Base-by-base conservation (phyloP, 75 land plant species). In the Selaginella moellendorffii region DNA sequence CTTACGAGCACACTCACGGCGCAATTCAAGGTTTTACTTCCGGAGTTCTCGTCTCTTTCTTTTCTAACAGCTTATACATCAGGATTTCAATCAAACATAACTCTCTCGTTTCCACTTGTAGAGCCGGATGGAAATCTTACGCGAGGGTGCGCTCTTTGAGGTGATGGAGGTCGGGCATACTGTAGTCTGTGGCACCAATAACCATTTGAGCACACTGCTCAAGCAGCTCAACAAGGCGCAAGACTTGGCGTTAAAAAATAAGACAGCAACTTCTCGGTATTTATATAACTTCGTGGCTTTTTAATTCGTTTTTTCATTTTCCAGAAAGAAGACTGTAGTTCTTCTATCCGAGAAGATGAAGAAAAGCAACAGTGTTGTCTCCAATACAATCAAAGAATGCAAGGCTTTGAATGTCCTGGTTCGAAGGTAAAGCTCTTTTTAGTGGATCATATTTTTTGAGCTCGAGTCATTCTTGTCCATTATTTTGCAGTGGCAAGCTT, bases 1-100 rank as follows among this genome's bases (percentile, higher is more conserved):
- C 69, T 90, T 21, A 74, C 80, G 54, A 80, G 96, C 81, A 90
- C 96, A 5, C 83, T 86, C 84, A 83, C 96, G n/a, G 85, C 88
- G 31, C 80, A 85, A 60, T 83, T 90, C 52, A 81, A 85, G 70
- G 96, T 86, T 76, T 70, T 75, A 59, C 42, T 5, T 14, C 5
- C 46, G 14, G 10, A 31, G 28, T 30, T 2, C 53, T 66, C 29
- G 22, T n/a, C n/a, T n/a, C n/a, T n/a, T n/a, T n/a, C n/a, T n/a
- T n/a, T n/a, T n/a, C n/a, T n/a, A n/a, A n/a, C n/a, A n/a, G n/a
- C n/a, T n/a, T 46, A 46, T 46, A 10, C 18, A 46, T 10, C 51
- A 18, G 14, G 10, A 10, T 46, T 46, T 46, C 18, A 10, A 46
- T n/a, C n/a, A n/a, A n/a, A n/a, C n/a, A n/a, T n/a, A n/a, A n/a